Evolutionary conservation across 352 stramenopile genomes (phyloP).

Genomic region (Elongisporangium anandrum): DNA sequence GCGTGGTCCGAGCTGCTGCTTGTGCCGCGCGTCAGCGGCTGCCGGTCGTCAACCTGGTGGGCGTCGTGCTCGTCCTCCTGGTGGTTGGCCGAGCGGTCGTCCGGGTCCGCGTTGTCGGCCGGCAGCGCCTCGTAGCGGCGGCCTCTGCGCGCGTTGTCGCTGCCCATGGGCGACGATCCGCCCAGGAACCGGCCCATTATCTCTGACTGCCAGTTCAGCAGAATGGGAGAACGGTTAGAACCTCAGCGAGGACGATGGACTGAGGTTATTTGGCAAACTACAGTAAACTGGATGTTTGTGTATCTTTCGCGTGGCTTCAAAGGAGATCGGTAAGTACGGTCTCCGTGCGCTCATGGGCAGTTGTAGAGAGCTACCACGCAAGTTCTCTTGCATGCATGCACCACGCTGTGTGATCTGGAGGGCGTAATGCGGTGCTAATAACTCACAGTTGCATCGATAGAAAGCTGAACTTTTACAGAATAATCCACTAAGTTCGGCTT

Average conservation of each 20-base stretch:
- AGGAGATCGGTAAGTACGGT: background rate
- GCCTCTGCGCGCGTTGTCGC: constrained; percentile 24
- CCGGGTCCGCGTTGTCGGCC: constrained; percentile 26
- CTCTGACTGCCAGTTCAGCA: background rate
- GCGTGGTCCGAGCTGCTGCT: constrained; percentile 6
- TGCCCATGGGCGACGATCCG: constrained; percentile 21
- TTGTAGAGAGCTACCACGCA: too few relatives aligned
- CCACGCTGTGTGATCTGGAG: background rate
- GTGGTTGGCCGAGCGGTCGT: background rate
- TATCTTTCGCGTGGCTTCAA: background rate
- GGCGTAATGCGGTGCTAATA: too few relatives aligned
- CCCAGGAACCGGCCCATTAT: constrained; percentile 60
- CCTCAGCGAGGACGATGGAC: background rate
- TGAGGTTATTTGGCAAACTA: background rate
- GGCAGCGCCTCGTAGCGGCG: constrained; percentile 60
- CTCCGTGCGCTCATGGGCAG: too few relatives aligned
- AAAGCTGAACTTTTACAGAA: background rate
- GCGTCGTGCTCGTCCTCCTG: constrained; percentile 14
- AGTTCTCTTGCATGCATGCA: too few relatives aligned
- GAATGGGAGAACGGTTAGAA: background rate
- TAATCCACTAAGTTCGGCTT: background rate
- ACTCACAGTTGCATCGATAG: background rate
- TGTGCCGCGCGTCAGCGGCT: constrained; percentile 10
- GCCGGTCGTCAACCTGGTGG: constrained; percentile 15
- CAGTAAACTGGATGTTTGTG: background rate